phyloP scores from a whole-genome alignment of 306 rosid species.

The Glycine latifolia region DNA sequence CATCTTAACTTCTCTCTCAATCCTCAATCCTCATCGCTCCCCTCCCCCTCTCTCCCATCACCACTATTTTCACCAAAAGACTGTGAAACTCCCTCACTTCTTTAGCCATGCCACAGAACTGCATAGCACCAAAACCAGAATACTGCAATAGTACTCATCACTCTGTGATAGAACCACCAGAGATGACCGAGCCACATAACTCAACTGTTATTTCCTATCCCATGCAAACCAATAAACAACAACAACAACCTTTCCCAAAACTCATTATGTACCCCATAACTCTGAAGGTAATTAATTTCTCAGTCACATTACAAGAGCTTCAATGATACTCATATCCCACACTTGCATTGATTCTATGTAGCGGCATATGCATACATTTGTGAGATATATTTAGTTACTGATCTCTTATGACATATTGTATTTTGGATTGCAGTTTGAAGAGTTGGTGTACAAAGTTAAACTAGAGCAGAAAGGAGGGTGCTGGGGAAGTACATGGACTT shows the following conservation, averaged over 20 bases:
- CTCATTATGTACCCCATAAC: constrained; percentile 73
- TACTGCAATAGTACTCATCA: constrained; percentile 34
- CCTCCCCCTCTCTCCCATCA: no score
- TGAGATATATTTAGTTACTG: constrained; percentile 23
- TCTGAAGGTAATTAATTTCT: constrained; percentile 66
- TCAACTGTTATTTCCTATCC: constrained; percentile 61
- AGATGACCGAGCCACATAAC: constrained; percentile 59
- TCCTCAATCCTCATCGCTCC: constrained; percentile 29
- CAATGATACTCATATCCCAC: background rate
- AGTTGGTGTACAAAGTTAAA: constrained; percentile 85
- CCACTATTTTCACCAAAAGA: no score
- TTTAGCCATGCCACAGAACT: constrained; percentile 61
- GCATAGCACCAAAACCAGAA: constrained; percentile 67
- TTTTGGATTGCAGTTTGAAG: constrained; percentile 79
- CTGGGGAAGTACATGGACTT: constrained; percentile 57
- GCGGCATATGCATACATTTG: constrained; percentile 4
- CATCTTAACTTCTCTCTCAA: constrained; percentile 59
- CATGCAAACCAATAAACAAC: constrained; percentile 53
- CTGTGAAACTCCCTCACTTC: background rate
- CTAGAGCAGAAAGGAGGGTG: constrained; percentile 64
- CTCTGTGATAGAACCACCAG: constrained; percentile 47
- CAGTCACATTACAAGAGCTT: constrained; percentile 12
- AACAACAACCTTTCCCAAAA: constrained; percentile 63
- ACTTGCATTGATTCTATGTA: constrained; percentile 34
- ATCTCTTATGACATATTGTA: constrained; percentile 20